Evolutionary conservation across 2,329 filamentous ascomycete species (phyloP), one percentile per base, ranked within the genome.

Genomic region (Ambrosiella cleistominuta): DNA sequence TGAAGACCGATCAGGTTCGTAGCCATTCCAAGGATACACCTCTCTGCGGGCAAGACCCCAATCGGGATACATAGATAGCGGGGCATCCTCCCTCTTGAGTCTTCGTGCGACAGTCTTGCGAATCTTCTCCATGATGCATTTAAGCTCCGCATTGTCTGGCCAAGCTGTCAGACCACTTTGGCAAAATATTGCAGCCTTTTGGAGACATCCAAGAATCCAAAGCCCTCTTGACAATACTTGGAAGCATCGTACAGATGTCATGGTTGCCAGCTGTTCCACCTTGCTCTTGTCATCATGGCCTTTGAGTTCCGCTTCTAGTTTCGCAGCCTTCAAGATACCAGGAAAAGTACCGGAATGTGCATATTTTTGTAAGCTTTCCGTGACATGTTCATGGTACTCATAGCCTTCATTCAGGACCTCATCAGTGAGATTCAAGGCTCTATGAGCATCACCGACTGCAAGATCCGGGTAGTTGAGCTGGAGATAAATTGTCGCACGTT

Each of bases 381-480:
- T 63, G 7, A 83, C 82, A 64, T 79, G 72, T 13, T 88, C 81
- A 66, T 93, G 84, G 65, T 89, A 94, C 68, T 96, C 88, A 64
- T 86, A 90, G 44, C 80, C 79, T 62, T 91, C 86, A 58, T 93
- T 83, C 62, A 76, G 70, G 40, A 88, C 78, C 63, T 93, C 88
- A 66, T 97, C 91, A 13, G 86, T 79, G 52, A 98, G 73, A 3
- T 95, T 78, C n/a, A 97, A 76, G 1, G 90, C 89, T 58, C 86
- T 84, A 68, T 97, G 97, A 4, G 88, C 88, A 73, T 96, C 90
- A 39, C 88, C 88, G 9, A 85, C 83, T 4, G 89, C 89, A 44
- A 98, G 79, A 68, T 98, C 93, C 0, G 88, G 88, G 68, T 95
- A 97, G 42, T 82, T 87, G 52, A 96, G 75, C 51, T 81, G 74